These are phyloP conservation scores for Fonsecaea pedrosoi DNA, from an alignment of 2,329 filamentous ascomycete species.

Conservation along the genomic window DNA sequence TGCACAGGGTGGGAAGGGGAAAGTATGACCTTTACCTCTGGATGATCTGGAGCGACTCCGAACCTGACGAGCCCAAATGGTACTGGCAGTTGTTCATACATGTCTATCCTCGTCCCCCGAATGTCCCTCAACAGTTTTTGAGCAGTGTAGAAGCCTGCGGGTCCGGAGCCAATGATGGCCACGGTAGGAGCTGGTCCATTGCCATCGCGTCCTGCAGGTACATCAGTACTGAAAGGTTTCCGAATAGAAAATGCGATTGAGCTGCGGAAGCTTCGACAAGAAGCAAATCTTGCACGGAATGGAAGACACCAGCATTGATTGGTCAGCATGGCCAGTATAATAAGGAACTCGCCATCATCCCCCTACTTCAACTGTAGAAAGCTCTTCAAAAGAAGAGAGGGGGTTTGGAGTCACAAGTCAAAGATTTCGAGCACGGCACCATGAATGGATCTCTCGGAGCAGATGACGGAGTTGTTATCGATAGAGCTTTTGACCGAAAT, in stretches of 20 bases:
- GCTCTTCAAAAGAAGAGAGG: background rate
- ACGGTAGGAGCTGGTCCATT: slow-evolving; percentile 70
- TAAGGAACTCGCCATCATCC: slow-evolving; percentile 25
- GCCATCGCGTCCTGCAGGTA: slow-evolving; percentile 18
- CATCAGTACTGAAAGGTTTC: slow-evolving; percentile 13
- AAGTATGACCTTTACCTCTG: slow-evolving; percentile 84
- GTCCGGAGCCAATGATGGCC: slow-evolving; percentile 90
- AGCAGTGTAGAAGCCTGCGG: slow-evolving; percentile 94
- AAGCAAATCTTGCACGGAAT: slow-evolving; percentile 20
- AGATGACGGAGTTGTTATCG: slow-evolving; percentile 3
- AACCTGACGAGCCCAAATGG: slow-evolving; percentile 92
- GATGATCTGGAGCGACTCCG: slow-evolving; percentile 97
- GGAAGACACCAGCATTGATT: slow-evolving; percentile 23
- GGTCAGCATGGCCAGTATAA: slow-evolving; percentile 27
- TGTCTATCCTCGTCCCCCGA: slow-evolving; percentile 77
- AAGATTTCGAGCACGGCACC: background rate
- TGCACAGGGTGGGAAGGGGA: background rate
- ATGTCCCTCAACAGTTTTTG: slow-evolving; percentile 82
- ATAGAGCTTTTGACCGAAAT: background rate
- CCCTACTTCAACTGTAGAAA: background rate
- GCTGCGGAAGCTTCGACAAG: background rate
- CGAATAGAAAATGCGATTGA: background rate
- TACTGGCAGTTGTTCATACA: slow-evolving; percentile 94
- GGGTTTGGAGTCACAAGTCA: slow-evolving; percentile 1
- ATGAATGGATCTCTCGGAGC: background rate